Evolutionary conservation across 495 filamentous ascomycete genomes (phyloP).

Genomic region (Penicillium simplicissimum): DNA sequence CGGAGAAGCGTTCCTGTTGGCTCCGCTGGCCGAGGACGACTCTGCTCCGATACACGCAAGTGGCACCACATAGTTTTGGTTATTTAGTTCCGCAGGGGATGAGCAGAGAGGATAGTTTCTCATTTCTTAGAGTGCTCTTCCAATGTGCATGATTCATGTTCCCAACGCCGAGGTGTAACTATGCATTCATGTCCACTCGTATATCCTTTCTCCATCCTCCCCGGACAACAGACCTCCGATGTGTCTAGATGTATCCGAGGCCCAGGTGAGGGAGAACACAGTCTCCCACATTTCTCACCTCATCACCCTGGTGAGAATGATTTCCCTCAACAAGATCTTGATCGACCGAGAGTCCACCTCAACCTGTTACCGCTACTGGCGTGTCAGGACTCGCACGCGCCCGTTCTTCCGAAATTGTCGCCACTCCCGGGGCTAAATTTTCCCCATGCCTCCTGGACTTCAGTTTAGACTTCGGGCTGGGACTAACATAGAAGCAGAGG

Average conservation of each 20-base stretch:
- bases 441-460: neutral
- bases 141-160: neutral
- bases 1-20: conserved; percentile 12
- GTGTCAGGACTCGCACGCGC: neutral
- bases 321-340: too few species aligned
- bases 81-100: neutral
- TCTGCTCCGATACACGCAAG: neutral
- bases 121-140: neutral
- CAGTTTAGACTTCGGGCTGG: neutral
- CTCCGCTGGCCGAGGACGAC: neutral
- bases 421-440: neutral
- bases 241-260: neutral
- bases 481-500: conserved; percentile 41
- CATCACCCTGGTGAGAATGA: too few species aligned
- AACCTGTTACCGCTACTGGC: neutral
- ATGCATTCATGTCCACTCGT: neutral
- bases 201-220: neutral
- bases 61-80: neutral
- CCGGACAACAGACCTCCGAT: neutral
- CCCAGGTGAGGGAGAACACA: neutral
- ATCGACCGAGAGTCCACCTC: neutral
- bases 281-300: neutral
- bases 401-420: neutral
- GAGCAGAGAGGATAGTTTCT: neutral
- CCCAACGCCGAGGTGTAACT: neutral